phyloP scores from a whole-genome alignment of 2,329 filamentous ascomycete genomes.

The Colletotrichum camelliae region DNA sequence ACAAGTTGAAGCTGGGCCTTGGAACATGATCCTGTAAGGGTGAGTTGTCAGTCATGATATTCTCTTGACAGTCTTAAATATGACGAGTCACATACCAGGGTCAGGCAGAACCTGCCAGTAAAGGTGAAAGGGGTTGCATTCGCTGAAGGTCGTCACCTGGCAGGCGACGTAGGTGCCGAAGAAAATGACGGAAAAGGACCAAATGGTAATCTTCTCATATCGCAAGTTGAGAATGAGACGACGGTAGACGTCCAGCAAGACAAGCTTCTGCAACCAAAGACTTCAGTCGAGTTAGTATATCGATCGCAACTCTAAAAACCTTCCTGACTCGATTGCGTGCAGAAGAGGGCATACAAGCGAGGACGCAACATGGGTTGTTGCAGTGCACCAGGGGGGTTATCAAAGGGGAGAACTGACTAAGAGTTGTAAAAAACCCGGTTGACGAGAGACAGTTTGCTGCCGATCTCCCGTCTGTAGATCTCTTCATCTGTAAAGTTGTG shows the following conservation, averaged over 20 bases:
- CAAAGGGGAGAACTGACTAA: constrained; percentile 31
- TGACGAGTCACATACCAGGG: constrained; percentile 31
- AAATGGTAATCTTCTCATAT: constrained; percentile 28
- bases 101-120: constrained; percentile 61
- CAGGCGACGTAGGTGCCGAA: constrained; percentile 34
- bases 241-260: constrained; percentile 31
- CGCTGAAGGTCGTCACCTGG: constrained; percentile 37
- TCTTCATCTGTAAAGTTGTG: constrained; percentile 33
- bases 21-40: constrained; percentile 28
- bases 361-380: neutral
- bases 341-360: neutral
- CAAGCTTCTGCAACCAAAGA: constrained; percentile 34
- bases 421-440: constrained; percentile 38
- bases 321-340: neutral
- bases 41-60: neutral
- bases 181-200: constrained; percentile 30
- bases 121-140: constrained; percentile 52
- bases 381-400: neutral
- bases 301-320: neutral
- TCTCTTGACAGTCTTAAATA: neutral
- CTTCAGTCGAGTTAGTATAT: constrained; percentile 15
- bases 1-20: constrained; percentile 36
- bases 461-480: constrained; percentile 37
- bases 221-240: constrained; percentile 27
- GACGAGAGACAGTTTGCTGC: constrained; percentile 36